Evolutionary conservation across 2,329 filamentous ascomycete genomes (phyloP).

Genomic region (Aspergillus luchuensis): DNA sequence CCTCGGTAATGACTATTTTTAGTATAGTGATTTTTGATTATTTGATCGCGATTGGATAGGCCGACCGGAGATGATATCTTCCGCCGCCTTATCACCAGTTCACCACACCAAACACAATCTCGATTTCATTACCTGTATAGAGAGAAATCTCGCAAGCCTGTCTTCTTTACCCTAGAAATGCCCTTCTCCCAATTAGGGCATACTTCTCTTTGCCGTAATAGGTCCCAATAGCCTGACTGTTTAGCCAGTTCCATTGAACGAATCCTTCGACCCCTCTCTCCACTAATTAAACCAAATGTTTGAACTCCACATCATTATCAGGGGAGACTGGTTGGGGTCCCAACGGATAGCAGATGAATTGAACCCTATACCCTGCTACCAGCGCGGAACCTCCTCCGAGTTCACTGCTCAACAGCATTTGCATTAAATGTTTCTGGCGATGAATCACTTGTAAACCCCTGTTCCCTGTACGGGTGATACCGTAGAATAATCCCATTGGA

Average conservation of each 20-base stretch:
- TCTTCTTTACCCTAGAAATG: too few relatives aligned
- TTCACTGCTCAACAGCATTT: neutral
- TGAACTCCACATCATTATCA: neutral
- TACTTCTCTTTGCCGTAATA: neutral
- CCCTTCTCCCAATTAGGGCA: neutral
- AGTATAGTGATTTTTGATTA: too few relatives aligned
- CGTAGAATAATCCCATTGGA: too few relatives aligned
- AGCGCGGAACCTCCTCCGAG: neutral
- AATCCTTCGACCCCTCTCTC: neutral
- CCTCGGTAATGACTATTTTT: too few relatives aligned
- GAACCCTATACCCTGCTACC: neutral
- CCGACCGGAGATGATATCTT: too few relatives aligned
- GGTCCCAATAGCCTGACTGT: neutral
- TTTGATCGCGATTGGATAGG: too few relatives aligned
- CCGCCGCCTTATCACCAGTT: too few relatives aligned
- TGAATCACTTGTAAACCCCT: too few relatives aligned
- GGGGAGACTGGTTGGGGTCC: neutral
- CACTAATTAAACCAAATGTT: neutral
- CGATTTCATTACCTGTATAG: too few relatives aligned
- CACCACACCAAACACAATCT: too few relatives aligned
- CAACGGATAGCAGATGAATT: neutral
- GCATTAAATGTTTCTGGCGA: neutral
- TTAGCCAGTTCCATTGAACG: neutral
- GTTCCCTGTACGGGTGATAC: too few relatives aligned
- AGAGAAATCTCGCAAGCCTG: too few relatives aligned